These are phyloP conservation scores for Pseudocercospora crystallina DNA, from an alignment of 2,329 filamentous ascomycete genomes.

Conservation along the genomic window DNA sequence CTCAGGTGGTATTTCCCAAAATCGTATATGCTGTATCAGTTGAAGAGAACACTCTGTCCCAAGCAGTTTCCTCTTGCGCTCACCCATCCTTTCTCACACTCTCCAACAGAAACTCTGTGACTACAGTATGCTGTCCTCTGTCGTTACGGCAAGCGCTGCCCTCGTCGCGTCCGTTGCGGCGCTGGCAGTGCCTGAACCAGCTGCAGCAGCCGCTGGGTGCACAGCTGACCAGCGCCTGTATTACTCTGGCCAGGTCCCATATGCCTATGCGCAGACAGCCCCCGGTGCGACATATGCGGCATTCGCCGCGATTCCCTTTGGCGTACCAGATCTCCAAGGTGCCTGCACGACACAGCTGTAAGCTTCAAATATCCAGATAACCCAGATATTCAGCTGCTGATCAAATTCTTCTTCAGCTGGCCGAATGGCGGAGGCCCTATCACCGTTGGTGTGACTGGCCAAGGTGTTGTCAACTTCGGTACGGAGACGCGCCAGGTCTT, in stretches of 20 bases:
- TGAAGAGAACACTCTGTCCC: too few species aligned
- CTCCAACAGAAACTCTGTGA: too few species aligned
- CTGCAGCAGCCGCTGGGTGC: too few species aligned
- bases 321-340: slow-evolving; percentile 8
- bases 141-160: too few species aligned
- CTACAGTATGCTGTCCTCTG: too few species aligned
- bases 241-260: slow-evolving; percentile 1
- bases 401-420: not conserved
- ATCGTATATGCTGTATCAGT: too few species aligned
- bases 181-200: too few species aligned
- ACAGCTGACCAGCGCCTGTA: too few species aligned
- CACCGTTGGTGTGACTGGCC: slow-evolving; percentile 8
- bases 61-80: too few species aligned
- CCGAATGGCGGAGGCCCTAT: slow-evolving; percentile 10
- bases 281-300: slow-evolving; percentile 1
- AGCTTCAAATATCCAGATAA: not conserved
- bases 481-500: slow-evolving; percentile 14
- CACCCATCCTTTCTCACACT: too few species aligned
- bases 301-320: slow-evolving; percentile 12
- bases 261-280: slow-evolving; percentile 11
- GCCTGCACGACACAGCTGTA: slow-evolving; percentile 12
- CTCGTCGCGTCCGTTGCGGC: too few species aligned
- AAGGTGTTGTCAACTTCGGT: slow-evolving; percentile 7
- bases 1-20: too few species aligned
- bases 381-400: not conserved